These are phyloP conservation scores for Adansonia rubrostipa DNA, from an alignment of 441 rosid genomes.

Conservation along the genomic window DNA sequence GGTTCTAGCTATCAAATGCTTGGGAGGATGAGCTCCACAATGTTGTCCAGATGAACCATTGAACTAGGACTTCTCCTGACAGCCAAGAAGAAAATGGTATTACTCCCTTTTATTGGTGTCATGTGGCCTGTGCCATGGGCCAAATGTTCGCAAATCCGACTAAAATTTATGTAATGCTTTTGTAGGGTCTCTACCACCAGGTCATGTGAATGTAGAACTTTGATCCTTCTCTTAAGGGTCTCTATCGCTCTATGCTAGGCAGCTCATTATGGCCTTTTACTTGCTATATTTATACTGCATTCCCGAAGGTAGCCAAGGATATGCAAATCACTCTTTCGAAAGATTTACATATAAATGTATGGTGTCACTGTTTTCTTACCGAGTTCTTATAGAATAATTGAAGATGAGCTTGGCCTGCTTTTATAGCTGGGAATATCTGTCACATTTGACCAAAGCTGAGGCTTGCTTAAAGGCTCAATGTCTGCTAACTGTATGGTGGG, in stretches of 20 bases:
- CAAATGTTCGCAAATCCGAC: conserved; percentile 19
- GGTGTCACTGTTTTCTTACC: background rate
- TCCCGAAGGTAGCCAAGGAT: conserved; percentile 14
- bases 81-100: conserved; percentile 69
- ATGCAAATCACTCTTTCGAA: conserved; percentile 4
- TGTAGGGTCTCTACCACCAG: conserved; percentile 58
- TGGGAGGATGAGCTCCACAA: conserved; percentile 94
- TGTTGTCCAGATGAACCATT: conserved; percentile 77
- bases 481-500: no score
- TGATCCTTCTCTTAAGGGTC: conserved; percentile 24
- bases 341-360: conserved; percentile 10
- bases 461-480: no score
- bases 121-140: background rate
- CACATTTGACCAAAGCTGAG: no score
- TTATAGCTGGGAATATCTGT: no score
- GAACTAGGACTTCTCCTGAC: conserved; percentile 52
- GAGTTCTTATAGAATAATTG: background rate
- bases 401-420: no score
- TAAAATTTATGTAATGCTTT: conserved; percentile 14
- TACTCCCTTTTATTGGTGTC: conserved; percentile 14
- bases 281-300: background rate
- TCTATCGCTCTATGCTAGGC: background rate
- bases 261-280: background rate
- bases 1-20: conserved; percentile 55
- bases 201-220: conserved; percentile 71